Conservation (phyloP, 345 rosid genomes). For the Clarkia xantiana region DNA sequence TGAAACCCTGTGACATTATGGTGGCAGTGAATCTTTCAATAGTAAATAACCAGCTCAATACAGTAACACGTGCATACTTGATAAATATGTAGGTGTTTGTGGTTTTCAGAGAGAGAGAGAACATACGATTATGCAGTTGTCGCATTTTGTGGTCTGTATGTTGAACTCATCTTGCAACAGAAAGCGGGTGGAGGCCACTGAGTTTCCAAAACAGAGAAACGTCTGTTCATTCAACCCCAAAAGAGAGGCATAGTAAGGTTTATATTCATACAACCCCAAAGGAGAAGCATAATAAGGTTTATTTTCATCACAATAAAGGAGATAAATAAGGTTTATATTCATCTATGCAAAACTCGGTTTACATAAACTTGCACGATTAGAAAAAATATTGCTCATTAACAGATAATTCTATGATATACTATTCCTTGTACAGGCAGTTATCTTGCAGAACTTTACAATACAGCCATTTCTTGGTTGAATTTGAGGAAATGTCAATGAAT, state of each 20-base stretch:
- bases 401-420: too few relatives aligned
- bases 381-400: not conserved
- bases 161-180: constrained; percentile 95
- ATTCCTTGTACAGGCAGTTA: too few relatives aligned
- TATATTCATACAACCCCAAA: too few relatives aligned
- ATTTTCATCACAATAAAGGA: not conserved
- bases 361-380: not conserved
- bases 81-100: constrained; percentile 4
- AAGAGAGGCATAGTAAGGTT: not conserved
- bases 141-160: constrained; percentile 92
- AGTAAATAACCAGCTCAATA: not conserved
- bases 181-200: constrained; percentile 95
- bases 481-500: too few relatives aligned
- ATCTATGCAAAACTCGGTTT: not conserved
- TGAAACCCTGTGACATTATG: constrained; percentile 67
- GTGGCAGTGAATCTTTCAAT: not conserved
- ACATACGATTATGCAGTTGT: constrained; percentile 87
- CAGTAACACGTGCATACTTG: not conserved
- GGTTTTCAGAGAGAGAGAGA: constrained; percentile 2
- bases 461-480: too few relatives aligned
- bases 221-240: constrained; percentile 30
- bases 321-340: too few relatives aligned
- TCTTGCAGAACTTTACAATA: too few relatives aligned
- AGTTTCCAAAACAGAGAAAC: constrained; percentile 76
- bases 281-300: too few relatives aligned